A percentile compares a stretch with the other conserved stretches of the same genome.
These are phyloP conservation scores for Mycena albidolilacea DNA, from an alignment of 768 basidiomycete species.

Conservation along the genomic window DNA sequence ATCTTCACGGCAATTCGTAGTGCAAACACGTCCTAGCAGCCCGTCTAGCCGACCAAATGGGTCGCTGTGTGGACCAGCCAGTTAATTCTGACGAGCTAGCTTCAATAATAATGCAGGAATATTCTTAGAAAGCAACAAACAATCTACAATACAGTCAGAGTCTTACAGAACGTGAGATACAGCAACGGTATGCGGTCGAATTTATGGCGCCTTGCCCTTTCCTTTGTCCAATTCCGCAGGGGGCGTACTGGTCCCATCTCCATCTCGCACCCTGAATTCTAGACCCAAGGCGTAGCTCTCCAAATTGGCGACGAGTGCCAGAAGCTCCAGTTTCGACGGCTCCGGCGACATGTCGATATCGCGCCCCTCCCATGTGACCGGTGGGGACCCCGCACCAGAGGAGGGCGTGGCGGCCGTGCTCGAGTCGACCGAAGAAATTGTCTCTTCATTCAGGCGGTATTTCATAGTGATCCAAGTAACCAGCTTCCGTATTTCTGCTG, in stretches of 20 bases:
- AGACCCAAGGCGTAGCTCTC: constrained; percentile 74
- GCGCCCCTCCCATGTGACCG: constrained; percentile 36
- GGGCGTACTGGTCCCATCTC: constrained; percentile 32
- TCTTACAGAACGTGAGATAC: constrained; percentile 33
- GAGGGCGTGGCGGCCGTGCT: constrained; percentile 21
- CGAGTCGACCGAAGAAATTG: constrained; percentile 32
- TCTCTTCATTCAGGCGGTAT: constrained; percentile 56
- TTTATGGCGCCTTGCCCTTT: constrained; percentile 31
- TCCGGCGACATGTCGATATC: constrained; percentile 36
- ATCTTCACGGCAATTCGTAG: constrained; percentile 52
- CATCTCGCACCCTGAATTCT: constrained; percentile 63
- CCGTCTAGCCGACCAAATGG: constrained; percentile 69
- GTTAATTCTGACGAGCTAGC: constrained; percentile 65
- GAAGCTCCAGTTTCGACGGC: constrained; percentile 36
- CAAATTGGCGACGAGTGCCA: constrained; percentile 64
- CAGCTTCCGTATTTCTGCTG: constrained; percentile 73
- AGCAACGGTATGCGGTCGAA: constrained; percentile 7
- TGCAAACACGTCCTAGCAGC: constrained; percentile 87
- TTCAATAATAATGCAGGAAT: constrained; percentile 55
- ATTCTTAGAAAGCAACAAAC: constrained; percentile 36
- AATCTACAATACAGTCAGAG: constrained; percentile 35
- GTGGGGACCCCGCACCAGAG: constrained; percentile 17
- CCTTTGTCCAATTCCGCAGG: constrained; percentile 27
- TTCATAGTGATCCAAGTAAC: constrained; percentile 76
- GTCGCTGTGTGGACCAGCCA: constrained; percentile 64